These are phyloP conservation scores for Candida stauntonica DNA, from an alignment of 805 yeast species.

Conservation along the genomic window DNA sequence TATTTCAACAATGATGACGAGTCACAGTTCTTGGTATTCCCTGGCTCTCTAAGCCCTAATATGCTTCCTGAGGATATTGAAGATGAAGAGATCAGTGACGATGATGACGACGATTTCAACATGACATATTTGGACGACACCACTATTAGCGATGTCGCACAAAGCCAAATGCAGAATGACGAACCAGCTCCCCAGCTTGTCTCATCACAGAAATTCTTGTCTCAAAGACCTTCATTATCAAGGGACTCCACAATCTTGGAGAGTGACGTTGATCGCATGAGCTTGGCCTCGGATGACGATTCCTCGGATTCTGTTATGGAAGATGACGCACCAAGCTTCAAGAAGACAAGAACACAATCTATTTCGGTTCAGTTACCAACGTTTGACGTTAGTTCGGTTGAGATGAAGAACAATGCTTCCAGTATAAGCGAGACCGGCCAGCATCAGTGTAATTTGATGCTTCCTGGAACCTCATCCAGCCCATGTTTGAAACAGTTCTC, in stretches of 20 bases:
- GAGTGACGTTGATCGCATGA: conserved; percentile 41
- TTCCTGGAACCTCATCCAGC: conserved; percentile 56
- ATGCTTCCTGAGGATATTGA: conserved; percentile 25
- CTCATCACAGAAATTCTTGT: conserved; percentile 2
- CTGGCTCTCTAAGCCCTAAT: conserved; percentile 16
- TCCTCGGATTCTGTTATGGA: conserved; percentile 21
- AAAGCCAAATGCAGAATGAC: neutral
- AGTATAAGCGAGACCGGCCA: conserved; percentile 7
- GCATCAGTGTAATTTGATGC: conserved; percentile 53
- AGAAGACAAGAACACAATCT: conserved; percentile 6
- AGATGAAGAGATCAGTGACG: conserved; percentile 25
- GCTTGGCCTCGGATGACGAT: conserved; percentile 35
- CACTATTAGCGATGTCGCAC: conserved; percentile 1
- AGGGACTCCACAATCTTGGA: conserved; percentile 30
- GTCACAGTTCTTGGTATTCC: conserved; percentile 21
- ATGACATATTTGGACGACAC: conserved; percentile 12
- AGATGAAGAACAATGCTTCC: conserved; percentile 1
- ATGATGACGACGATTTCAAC: conserved; percentile 21
- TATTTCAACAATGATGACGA: conserved; percentile 25
- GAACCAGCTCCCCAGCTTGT: conserved; percentile 10
- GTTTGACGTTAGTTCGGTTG: neutral
- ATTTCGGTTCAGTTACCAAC: neutral
- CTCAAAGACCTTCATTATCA: conserved; percentile 1
- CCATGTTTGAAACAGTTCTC: conserved; percentile 80
- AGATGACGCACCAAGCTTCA: conserved; percentile 17